Percentiles rank a stretch among this genome's conserved stretches.
Evolutionary conservation across 106 monocot species (phyloP).

Genomic region (Chionographis japonica): DNA sequence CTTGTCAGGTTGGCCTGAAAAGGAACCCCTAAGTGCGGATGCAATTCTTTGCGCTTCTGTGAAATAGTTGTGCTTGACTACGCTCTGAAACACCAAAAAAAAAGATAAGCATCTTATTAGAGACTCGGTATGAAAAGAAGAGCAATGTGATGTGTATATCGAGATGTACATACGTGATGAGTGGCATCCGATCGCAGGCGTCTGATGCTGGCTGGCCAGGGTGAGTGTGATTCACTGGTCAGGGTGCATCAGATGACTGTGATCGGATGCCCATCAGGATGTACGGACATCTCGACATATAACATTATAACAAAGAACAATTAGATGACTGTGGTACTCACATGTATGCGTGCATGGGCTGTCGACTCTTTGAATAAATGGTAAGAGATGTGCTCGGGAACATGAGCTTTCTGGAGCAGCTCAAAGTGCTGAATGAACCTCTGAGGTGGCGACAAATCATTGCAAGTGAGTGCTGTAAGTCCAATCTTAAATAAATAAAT

Average conservation of each 20-base stretch:
- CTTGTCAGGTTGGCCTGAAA: conserved; percentile 50
- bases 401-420: conserved; percentile 79
- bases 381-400: conserved; percentile 76
- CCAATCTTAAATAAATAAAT: too few relatives aligned
- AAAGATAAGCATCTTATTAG: neutral
- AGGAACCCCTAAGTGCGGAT: conserved; percentile 51
- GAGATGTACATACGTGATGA: too few relatives aligned
- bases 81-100: conserved; percentile 37
- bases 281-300: neutral
- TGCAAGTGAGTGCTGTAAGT: neutral
- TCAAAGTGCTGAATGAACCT: conserved; percentile 94
- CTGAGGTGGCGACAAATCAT: conserved; percentile 26
- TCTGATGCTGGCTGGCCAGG: too few relatives aligned
- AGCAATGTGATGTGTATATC: neutral
- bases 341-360: conserved; percentile 47
- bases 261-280: too few relatives aligned
- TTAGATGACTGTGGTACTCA: conserved; percentile 28
- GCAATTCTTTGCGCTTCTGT: conserved; percentile 66
- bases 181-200: too few relatives aligned
- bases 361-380: conserved; percentile 69
- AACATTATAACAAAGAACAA: neutral
- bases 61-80: conserved; percentile 58
- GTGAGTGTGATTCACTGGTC: neutral
- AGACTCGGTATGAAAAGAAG: neutral
- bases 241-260: too few relatives aligned